A percentile compares a stretch with the other conserved stretches of the same genome.
These are phyloP conservation scores for Globisporangium alternatum DNA, from an alignment of 352 stramenopile species.

Conservation along the genomic window DNA sequence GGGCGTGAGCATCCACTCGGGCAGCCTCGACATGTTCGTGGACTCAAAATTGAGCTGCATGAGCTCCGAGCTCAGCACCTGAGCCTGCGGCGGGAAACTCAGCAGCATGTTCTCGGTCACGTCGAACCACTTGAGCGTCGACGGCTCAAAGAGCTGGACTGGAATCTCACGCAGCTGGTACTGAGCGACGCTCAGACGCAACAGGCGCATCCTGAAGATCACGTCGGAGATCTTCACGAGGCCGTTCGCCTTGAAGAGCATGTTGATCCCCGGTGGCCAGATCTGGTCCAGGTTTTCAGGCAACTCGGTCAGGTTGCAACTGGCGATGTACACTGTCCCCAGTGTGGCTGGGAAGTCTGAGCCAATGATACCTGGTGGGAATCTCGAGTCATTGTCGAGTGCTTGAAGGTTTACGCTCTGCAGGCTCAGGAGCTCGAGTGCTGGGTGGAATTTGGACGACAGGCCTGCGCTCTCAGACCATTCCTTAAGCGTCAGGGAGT, in stretches of 20 bases:
- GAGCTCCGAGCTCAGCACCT: not conserved
- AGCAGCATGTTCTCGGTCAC: not conserved
- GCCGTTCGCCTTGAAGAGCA: constrained; percentile 22
- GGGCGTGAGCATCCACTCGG: constrained; percentile 4
- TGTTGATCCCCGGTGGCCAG: constrained; percentile 24
- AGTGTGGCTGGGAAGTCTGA: constrained; percentile 27
- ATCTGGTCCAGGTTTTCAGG: constrained; percentile 30
- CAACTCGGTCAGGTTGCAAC: constrained; percentile 29
- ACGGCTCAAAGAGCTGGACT: constrained; percentile 6
- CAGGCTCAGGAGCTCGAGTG: constrained; percentile 25
- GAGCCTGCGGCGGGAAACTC: not conserved
- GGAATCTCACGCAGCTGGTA: constrained; percentile 4
- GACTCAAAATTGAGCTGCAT: not conserved
- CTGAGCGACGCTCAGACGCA: not conserved
- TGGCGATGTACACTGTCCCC: constrained; percentile 26
- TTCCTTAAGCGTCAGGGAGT: constrained; percentile 34
- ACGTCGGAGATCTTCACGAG: constrained; percentile 21
- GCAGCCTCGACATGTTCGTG: constrained; percentile 5
- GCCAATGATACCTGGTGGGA: constrained; percentile 34
- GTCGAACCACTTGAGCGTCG: constrained; percentile 7
- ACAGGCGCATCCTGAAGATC: constrained; percentile 15
- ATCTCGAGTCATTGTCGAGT: not conserved
- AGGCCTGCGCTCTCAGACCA: constrained; percentile 31
- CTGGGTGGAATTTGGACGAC: constrained; percentile 23
- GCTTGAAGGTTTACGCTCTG: constrained; percentile 23